Evolutionary conservation across 257 asterid genomes (phyloP).

Genomic region (Solanum megistacrolobum): DNA sequence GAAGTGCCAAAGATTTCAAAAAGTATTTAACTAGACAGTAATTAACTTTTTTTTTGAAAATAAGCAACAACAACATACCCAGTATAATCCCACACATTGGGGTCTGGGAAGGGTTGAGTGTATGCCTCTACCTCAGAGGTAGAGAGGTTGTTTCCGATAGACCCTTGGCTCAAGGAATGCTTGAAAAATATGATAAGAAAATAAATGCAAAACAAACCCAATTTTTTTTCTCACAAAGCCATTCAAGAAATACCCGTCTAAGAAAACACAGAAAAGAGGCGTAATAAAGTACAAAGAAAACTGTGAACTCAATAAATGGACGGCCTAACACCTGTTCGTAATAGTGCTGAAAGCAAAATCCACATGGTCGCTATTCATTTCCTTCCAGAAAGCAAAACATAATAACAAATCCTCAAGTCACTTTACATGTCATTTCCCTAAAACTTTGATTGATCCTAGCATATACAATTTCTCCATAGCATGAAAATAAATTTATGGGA

Average conservation of each 20-base stretch:
- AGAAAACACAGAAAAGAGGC: neutral
- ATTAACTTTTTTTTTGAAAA: neutral
- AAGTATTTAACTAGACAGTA: neutral
- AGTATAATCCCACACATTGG: neutral
- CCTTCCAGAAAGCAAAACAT: neutral
- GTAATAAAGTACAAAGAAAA: neutral
- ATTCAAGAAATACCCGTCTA: neutral
- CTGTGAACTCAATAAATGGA: neutral
- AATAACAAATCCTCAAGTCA: neutral
- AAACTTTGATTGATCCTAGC: neutral
- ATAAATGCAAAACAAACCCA: neutral
- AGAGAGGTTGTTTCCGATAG: neutral
- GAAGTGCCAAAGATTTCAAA: neutral
- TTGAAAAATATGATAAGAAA: neutral
- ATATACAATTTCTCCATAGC: neutral
- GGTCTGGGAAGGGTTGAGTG: neutral
- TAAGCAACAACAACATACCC: neutral
- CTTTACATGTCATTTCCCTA: neutral
- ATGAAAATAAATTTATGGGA: neutral
- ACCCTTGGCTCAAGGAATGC: neutral
- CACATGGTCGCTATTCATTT: neutral
- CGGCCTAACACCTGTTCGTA: neutral
- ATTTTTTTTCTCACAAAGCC: neutral
- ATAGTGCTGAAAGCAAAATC: neutral
- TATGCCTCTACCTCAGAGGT: too few relatives aligned